A percentile compares a stretch with the other conserved stretches of the same genome.
Evolutionary conservation across 2,329 filamentous ascomycete genomes (phyloP).

Genomic region (Hysterium pulicare): DNA sequence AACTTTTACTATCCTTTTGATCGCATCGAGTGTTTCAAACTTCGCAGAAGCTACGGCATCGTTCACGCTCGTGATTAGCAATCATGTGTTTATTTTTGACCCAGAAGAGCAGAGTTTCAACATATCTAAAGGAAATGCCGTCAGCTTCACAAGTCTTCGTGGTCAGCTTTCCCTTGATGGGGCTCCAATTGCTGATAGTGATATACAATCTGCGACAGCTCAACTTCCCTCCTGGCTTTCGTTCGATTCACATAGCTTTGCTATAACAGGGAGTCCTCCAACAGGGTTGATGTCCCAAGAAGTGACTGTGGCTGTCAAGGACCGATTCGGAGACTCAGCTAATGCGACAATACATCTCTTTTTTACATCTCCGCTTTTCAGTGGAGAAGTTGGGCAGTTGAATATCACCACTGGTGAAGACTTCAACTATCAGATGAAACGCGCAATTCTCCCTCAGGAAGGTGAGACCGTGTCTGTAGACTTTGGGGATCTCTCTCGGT

Average conservation of each 20-base stretch:
- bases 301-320: slow-evolving; percentile 58
- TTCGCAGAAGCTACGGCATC: slow-evolving; percentile 64
- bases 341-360: slow-evolving; percentile 53
- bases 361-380: slow-evolving; percentile 42
- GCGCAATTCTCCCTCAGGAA: slow-evolving; percentile 39
- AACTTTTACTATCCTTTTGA: slow-evolving; percentile 66
- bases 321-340: slow-evolving; percentile 59
- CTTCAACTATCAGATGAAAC: slow-evolving; percentile 49
- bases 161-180: slow-evolving; percentile 35
- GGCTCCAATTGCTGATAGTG: slow-evolving; percentile 43
- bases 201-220: slow-evolving; percentile 53
- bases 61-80: slow-evolving; percentile 71
- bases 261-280: slow-evolving; percentile 63
- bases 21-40: slow-evolving; percentile 76
- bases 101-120: slow-evolving; percentile 40
- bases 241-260: slow-evolving; percentile 61
- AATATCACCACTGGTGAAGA: slow-evolving; percentile 49
- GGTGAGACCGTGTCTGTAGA: slow-evolving; percentile 43
- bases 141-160: slow-evolving; percentile 30
- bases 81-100: slow-evolving; percentile 65
- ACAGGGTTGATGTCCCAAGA: slow-evolving; percentile 57
- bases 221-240: slow-evolving; percentile 66
- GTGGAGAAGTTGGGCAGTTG: slow-evolving; percentile 41
- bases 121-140: slow-evolving; percentile 25
- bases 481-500: slow-evolving; percentile 42